A percentile compares a stretch with the other conserved stretches of the same genome.
These are phyloP conservation scores for Hexamita inflata DNA, from an alignment of 208 protist species.

Conservation along the genomic window DNA sequence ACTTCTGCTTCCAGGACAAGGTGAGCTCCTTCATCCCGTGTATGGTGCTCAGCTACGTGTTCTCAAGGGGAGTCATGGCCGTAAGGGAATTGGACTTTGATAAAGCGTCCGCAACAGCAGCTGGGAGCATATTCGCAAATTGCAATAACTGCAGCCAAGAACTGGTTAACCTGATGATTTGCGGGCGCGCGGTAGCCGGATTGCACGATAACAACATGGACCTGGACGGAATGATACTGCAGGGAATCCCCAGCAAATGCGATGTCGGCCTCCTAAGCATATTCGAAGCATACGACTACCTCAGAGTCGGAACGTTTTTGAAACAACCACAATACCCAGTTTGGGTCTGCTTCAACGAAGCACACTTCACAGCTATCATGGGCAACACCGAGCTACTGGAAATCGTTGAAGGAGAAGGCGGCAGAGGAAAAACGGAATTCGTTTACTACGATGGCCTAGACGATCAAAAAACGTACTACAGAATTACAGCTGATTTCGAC, in stretches of 20 bases:
- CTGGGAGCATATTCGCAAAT: background rate
- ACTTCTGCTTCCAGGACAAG: background rate
- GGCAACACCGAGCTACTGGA: background rate
- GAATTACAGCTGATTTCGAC: background rate
- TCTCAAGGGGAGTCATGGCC: background rate
- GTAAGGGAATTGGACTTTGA: background rate
- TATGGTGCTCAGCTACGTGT: background rate
- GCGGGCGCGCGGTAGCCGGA: background rate
- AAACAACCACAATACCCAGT: background rate
- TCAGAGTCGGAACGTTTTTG: background rate
- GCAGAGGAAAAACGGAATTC: background rate
- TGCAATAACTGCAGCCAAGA: background rate
- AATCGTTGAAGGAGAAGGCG: background rate
- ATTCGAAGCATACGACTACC: background rate
- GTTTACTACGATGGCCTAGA: background rate
- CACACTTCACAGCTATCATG: background rate
- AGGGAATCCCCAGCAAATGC: background rate
- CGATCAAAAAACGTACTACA: background rate
- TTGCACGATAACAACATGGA: background rate
- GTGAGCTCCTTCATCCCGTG: background rate
- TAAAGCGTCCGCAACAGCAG: background rate
- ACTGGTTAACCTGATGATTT: background rate
- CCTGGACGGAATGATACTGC: background rate
- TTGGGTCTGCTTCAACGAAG: conserved; percentile 14
- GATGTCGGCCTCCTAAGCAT: background rate